Evolutionary conservation across 371 early-diverging fungal species (phyloP).

Genomic region (Rozella allomycis): DNA sequence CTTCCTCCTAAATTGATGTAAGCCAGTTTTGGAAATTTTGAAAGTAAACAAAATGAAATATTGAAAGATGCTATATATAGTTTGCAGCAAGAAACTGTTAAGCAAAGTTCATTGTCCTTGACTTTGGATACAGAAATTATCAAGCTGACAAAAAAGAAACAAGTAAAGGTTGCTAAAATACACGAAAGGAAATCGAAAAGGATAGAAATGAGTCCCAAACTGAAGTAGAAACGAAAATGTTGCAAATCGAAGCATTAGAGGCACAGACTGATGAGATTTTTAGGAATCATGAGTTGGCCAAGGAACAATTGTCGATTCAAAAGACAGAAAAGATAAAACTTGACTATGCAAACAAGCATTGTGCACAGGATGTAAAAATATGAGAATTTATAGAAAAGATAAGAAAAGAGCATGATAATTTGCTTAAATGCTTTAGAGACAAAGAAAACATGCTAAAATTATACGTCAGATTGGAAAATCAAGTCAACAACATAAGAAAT

Average conservation of each 20-base stretch:
- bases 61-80: conserved; percentile 24
- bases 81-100: conserved; percentile 22
- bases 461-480: conserved; percentile 18
- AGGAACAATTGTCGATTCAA: conserved; percentile 21
- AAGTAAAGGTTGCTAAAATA: conserved; percentile 21
- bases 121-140: conserved; percentile 28
- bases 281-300: conserved; percentile 27
- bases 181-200: conserved; percentile 14
- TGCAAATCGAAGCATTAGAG: conserved; percentile 1
- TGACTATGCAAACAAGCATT: conserved; percentile 4
- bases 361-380: conserved; percentile 4
- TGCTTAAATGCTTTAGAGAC: conserved; percentile 20
- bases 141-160: conserved; percentile 12
- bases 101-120: conserved; percentile 15
- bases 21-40: not conserved
- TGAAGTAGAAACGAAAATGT: conserved; percentile 7
- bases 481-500: conserved; percentile 21
- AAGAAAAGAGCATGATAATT: conserved; percentile 22
- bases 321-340: conserved; percentile 18
- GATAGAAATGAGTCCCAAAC: conserved; percentile 18
- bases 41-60: conserved; percentile 27
- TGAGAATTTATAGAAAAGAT: conserved; percentile 8
- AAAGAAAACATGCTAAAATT: conserved; percentile 24
- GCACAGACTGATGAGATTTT: conserved; percentile 13
- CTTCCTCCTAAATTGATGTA: conserved; percentile 30